phyloP scores from a whole-genome alignment of 2,329 filamentous ascomycete species.

The Talaromyces piceae region DNA sequence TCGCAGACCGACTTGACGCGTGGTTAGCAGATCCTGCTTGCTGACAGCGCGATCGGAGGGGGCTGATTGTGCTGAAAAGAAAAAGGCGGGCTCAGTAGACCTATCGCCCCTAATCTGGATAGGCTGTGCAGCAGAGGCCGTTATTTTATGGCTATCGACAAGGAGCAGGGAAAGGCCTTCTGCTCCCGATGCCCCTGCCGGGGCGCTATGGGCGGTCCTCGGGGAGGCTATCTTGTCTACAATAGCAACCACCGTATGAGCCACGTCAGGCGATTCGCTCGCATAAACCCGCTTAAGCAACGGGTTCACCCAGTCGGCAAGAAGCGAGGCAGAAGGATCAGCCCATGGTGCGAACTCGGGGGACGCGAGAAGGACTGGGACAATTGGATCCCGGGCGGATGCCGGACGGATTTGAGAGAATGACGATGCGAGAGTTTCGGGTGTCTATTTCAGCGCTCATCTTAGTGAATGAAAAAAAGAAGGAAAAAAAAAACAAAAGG shows the following conservation, averaged over 20 bases:
- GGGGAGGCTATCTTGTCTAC: constrained; percentile 29
- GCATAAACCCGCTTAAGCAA: constrained; percentile 16
- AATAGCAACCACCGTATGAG: constrained; percentile 28
- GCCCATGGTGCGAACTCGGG: constrained; percentile 32
- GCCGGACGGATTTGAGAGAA: constrained; percentile 11
- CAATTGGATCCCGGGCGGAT: constrained; percentile 10
- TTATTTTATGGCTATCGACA: constrained; percentile 18
- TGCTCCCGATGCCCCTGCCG: constrained; percentile 13
- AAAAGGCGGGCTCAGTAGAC: constrained; percentile 25
- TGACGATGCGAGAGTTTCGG: constrained; percentile 13
- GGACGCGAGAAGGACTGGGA: constrained; percentile 31
- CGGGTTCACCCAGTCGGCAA: constrained; percentile 23
- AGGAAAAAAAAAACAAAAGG: too few relatives aligned
- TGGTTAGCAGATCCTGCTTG: constrained; percentile 1
- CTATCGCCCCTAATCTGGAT: constrained; percentile 23
- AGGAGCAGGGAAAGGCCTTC: constrained; percentile 32
- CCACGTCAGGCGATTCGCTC: constrained; percentile 8
- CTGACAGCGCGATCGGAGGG: background rate
- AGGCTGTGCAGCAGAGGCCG: constrained; percentile 22
- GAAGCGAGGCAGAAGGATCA: constrained; percentile 23
- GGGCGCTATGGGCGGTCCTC: background rate
- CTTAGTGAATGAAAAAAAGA: too few relatives aligned
- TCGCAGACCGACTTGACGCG: constrained; percentile 31
- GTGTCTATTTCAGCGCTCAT: constrained; percentile 15
- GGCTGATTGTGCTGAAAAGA: constrained; percentile 19